Evolutionary conservation across 257 asterid species (phyloP), one percentile per base, ranked within the genome.

Genomic region (Solanum corneliomulleri): DNA sequence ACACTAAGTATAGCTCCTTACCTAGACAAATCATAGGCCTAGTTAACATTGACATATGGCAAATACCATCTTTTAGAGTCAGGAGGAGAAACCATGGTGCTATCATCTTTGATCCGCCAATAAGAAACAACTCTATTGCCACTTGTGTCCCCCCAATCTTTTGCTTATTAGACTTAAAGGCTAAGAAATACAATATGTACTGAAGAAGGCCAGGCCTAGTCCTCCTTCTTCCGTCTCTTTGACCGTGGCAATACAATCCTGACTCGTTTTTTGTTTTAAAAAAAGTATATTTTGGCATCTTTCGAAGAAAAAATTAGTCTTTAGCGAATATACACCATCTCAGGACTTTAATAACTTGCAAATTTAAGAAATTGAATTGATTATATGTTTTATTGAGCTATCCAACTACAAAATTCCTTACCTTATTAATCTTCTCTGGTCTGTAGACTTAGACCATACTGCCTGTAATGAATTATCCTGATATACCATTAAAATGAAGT

Each of bases 381-480:
- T 29, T 31, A 47, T 62, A 81, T 29, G 29, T 29, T 49, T 49
- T 49, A 9, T 29, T 47, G 29, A 56, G 78, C 25, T 84, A 69
- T 86, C 87, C 64, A 29, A 45, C 29, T 80, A 56, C 64, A 39
- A 71, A 83, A 85, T 58, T 23, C 2, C 74, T 56, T 93, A 93
- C 98, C 97, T 91, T 42, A 94, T 92, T 27, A 93, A 83, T 89
- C 91, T 90, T 88, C 71, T 91, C 75, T 94, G 90, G 21, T 83
- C 78, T 45, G 15, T 16, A 2, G 35, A 74, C 87, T 91, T 95
- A 41, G 92, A 91, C 98, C 97, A 93, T 84, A 95, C 88, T 27
- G 98, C 98, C 91, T 94, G 98, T 90, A 95, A 90, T 8, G 98
- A 93, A 76, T 95, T 95, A 41, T 94, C 98, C 98, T 94, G 86